These are phyloP conservation scores for Corylus heterophylla DNA, from an alignment of 306 rosid genomes.

Conservation along the genomic window DNA sequence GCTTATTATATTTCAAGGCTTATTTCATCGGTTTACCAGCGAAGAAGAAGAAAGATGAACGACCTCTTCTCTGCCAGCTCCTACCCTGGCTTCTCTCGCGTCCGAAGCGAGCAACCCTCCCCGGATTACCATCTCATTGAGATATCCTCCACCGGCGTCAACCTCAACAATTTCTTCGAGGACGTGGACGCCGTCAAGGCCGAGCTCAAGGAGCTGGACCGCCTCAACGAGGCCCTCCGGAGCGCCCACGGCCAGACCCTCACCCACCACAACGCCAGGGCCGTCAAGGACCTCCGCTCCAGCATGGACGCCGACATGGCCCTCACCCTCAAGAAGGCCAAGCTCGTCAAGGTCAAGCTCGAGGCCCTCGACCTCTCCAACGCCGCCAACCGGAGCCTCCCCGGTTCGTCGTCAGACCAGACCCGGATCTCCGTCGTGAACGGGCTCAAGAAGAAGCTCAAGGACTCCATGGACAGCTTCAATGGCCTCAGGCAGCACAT, in stretches of 20 bases:
- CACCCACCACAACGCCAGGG: slow-evolving; percentile 74
- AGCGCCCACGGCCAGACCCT: slow-evolving; percentile 72
- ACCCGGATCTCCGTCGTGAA: slow-evolving; percentile 77
- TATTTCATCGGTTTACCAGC: background rate
- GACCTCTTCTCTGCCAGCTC: slow-evolving; percentile 67
- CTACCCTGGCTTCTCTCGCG: slow-evolving; percentile 52
- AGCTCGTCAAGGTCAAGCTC: slow-evolving; percentile 68
- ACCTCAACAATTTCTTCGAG: slow-evolving; percentile 73
- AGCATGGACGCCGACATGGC: slow-evolving; percentile 85
- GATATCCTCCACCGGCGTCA: slow-evolving; percentile 51
- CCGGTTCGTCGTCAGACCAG: slow-evolving; percentile 80
- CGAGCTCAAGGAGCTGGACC: slow-evolving; percentile 70
- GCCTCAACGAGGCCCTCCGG: slow-evolving; percentile 42
- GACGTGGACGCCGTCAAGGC: slow-evolving; percentile 78
- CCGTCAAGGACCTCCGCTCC: slow-evolving; percentile 77
- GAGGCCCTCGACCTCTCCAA: slow-evolving; percentile 81
- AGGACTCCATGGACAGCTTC: slow-evolving; percentile 83
- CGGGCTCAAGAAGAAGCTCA: slow-evolving; percentile 81
- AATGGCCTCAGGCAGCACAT: slow-evolving; percentile 60
- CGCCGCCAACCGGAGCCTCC: slow-evolving; percentile 76
- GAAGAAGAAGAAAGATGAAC: slow-evolving; percentile 52
- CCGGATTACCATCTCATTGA: slow-evolving; percentile 53
- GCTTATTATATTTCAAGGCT: no score
- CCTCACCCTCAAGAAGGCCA: slow-evolving; percentile 75
- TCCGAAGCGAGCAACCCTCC: slow-evolving; percentile 47